Evolutionary conservation across 129 eudicot genomes (phyloP), one percentile per base, ranked within the genome.

Genomic region (Kitagawia praeruptora): DNA sequence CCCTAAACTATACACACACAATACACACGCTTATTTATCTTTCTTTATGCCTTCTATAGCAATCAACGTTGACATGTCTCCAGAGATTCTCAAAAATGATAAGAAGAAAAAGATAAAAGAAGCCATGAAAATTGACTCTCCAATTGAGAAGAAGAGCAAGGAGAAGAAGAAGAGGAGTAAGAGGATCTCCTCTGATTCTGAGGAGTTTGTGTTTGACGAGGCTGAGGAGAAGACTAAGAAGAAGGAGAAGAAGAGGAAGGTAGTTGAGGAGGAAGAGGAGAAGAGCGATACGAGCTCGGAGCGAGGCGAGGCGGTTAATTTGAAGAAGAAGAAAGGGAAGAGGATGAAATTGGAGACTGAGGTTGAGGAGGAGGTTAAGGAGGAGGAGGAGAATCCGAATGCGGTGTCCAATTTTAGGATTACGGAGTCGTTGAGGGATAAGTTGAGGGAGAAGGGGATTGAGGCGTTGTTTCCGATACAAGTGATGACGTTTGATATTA

Each of bases 211-310:
- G 18, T 64, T 64, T 0, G 27, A 72, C 4, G 76, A 41, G 11
- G 40, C 53, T 1, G 72, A 23, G 2, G n/a, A n/a, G n/a, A n/a
- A n/a, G n/a, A n/a, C 28, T 7, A 41, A n/a, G n/a, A n/a, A n/a
- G n/a, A n/a, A n/a, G n/a, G n/a, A 85, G 87, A 84, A 81, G 85
- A 95, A 91, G 86, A 86, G 96, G 16, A 90, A 90, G 83, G 83
- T 83, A 3, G 44, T 76, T n/a, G 75, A 37, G 8, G 74, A 71
- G 34, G 45, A n/a, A 0, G 83, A 75, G 47, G 87, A 74, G 51
- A 86, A 75, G 83, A 93, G 97, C 80, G 94, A 91, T 15, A 89
- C 96, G 3, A 87, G 89, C 48, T 89, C 89, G n/a, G 98, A 88
- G 83, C 48, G 84, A 80, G 67, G 86, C 82, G 81, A 85, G 7